Evolutionary conservation across 2,329 filamentous ascomycete species (phyloP).

Genomic region (Paracamarosporium sp.): DNA sequence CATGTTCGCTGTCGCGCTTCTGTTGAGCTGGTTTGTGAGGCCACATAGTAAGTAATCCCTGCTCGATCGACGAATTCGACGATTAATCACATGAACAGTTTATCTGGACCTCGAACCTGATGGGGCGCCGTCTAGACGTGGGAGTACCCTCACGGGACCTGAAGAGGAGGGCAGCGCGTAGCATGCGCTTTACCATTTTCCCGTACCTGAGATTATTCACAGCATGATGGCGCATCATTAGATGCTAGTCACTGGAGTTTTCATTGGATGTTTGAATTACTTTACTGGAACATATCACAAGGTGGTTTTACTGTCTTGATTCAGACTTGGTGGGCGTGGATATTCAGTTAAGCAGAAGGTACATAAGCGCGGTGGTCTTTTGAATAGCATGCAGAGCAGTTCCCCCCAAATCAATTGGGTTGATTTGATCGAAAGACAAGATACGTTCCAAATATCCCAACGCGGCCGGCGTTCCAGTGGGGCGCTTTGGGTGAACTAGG

Average conservation of each 20-base stretch:
- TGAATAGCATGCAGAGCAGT: not conserved
- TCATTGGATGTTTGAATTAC: not conserved
- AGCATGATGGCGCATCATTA: not conserved
- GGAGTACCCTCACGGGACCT: not conserved
- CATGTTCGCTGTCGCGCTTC: slow-evolving; percentile 71
- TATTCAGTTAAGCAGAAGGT: not conserved
- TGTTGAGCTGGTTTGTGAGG: slow-evolving; percentile 73
- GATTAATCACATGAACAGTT: slow-evolving; percentile 3
- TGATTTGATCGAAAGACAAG: no score
- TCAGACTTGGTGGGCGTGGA: not conserved
- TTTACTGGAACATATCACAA: no score
- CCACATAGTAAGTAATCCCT: slow-evolving; percentile 70
- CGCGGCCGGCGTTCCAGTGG: not conserved
- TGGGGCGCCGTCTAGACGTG: slow-evolving; percentile 7
- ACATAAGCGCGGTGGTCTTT: not conserved
- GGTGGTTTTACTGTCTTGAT: not conserved
- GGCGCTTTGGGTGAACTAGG: not conserved
- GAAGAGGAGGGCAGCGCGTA: not conserved
- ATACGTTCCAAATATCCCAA: no score
- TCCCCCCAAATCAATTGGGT: no score
- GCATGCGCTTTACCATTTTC: not conserved
- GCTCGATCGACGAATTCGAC: not conserved
- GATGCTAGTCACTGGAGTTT: not conserved
- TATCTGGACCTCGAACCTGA: slow-evolving; percentile 12
- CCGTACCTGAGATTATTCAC: not conserved